These are phyloP conservation scores for Blastobotrys robertii DNA, from an alignment of 805 yeast species.

Conservation along the genomic window DNA sequence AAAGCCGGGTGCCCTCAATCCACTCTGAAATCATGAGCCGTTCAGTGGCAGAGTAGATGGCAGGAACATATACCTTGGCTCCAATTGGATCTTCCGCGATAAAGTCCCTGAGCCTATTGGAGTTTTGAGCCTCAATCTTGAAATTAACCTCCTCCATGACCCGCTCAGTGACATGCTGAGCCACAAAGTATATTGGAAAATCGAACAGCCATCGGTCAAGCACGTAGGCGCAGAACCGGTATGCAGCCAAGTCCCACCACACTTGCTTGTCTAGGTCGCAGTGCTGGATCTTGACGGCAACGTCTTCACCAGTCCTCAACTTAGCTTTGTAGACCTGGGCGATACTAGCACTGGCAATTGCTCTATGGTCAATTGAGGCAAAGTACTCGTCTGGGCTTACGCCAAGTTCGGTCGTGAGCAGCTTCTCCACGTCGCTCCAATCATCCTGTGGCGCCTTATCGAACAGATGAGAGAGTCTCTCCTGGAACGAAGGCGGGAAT, in stretches of 20 bases:
- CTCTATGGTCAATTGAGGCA: conserved; percentile 41
- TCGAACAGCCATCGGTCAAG: conserved; percentile 49
- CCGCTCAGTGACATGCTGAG: conserved; percentile 48
- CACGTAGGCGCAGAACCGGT: conserved; percentile 39
- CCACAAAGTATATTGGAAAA: conserved; percentile 49
- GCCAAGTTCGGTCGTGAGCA: conserved; percentile 30
- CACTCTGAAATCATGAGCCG: conserved; percentile 60
- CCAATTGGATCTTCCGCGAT: conserved; percentile 23
- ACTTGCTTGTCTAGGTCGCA: conserved; percentile 52
- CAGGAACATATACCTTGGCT: conserved; percentile 47
- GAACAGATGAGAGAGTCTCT: conserved; percentile 46
- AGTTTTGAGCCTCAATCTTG: conserved; percentile 44
- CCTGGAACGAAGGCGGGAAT: conserved; percentile 57
- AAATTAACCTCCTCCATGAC: conserved; percentile 56
- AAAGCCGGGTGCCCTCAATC: conserved; percentile 61
- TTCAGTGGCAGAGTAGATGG: conserved; percentile 36
- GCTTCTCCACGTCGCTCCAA: conserved; percentile 29
- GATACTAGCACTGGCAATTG: conserved; percentile 73
- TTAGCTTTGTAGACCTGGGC: conserved; percentile 88
- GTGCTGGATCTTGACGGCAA: conserved; percentile 91
- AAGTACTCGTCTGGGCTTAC: conserved; percentile 37
- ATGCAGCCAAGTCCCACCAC: conserved; percentile 50
- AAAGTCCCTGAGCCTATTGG: conserved; percentile 30
- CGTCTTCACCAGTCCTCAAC: conserved; percentile 54
- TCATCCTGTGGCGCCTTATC: conserved; percentile 59